A percentile compares a stretch with the other conserved stretches of the same genome.
phyloP scores from a whole-genome alignment of 1,284 basidiomycete species.

The Wolfiporia cocos region DNA sequence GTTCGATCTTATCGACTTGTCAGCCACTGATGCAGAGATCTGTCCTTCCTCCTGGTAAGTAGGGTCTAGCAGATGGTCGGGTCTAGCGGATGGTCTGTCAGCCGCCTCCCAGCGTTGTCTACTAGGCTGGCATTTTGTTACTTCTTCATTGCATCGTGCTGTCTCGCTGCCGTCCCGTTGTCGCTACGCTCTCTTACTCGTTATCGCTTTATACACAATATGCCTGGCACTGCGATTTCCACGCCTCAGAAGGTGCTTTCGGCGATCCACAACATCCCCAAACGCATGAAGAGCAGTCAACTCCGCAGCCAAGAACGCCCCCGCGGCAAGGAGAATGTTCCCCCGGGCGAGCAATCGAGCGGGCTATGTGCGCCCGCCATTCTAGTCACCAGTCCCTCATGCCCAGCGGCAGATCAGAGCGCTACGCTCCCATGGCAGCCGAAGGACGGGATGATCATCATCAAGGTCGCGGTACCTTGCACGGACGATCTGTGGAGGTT shows the following conservation, averaged over 20 bases:
- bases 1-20: too few relatives aligned
- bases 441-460: slow-evolving; percentile 27
- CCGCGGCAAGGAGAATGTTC: slow-evolving; percentile 17
- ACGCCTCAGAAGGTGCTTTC: slow-evolving; percentile 17
- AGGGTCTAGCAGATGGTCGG: too few relatives aligned
- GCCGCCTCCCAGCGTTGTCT: too few relatives aligned
- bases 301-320: slow-evolving; percentile 7
- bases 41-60: too few relatives aligned
- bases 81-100: too few relatives aligned
- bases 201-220: neutral
- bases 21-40: too few relatives aligned
- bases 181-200: neutral
- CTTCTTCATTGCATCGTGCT: neutral
- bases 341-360: slow-evolving; percentile 1
- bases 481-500: slow-evolving; percentile 36
- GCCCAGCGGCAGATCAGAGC: too few relatives aligned
- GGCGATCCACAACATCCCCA: slow-evolving; percentile 19
- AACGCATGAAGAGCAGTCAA: slow-evolving; percentile 14
- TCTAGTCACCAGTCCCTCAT: slow-evolving; percentile 3
- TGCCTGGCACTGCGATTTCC: slow-evolving; percentile 2
- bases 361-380: neutral
- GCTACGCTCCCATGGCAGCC: slow-evolving; percentile 24
- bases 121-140: neutral
- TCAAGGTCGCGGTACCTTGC: slow-evolving; percentile 36
- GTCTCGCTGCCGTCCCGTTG: slow-evolving; percentile 1